Evolutionary conservation across 2,329 filamentous ascomycete species (phyloP), one percentile per base, ranked within the genome.

Genomic region (Ceratocystis papillata): DNA sequence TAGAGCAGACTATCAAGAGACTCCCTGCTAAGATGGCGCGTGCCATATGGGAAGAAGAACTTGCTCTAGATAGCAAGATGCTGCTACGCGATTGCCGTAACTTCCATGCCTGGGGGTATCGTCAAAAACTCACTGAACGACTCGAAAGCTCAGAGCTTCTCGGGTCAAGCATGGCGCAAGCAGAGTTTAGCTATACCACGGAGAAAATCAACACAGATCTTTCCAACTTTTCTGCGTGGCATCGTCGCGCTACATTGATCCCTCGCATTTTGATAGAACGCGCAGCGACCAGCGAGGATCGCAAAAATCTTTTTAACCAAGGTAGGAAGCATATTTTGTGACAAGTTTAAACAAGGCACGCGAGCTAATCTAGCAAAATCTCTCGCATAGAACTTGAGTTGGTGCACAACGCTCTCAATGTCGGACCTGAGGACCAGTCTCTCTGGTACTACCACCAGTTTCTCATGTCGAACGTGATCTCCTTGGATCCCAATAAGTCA

Each of bases 191-290:
- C 45, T 97, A 96, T 75, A 96, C 94, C 0, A 92, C 87, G 15
- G 88, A 84, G 72, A 96, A 93, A 90, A 90, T 96, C 71, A 79
- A 81, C 50, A 78, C 77, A n/a, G 89, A 95, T 71, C 79, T 99
- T 61, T 96, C 89, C 50, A 99, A 99, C 74, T 99, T 97, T 74
- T 96, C 91, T 3, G 94, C 94, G 1, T 97, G 94, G 93, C 94
- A 99, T 74, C 88, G 88, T 72, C 85, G 94, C 63, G 90, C 88
- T 70, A 89, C 89, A 72, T 80, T 97, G 25, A 94, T 96, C 65
- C 84, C 89, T 53, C 82, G 83, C 50, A 76, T 96, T 22, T 78
- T 97, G 62, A 77, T 83, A 20, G 89, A 95, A 75, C 82, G 89
- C 62, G 75, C 79, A 0, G 87, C 89, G 1, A 81, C 83, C 68